A percentile compares a stretch with the other conserved stretches of the same genome.
phyloP scores from a whole-genome alignment of 2,329 filamentous ascomycete species.

The Talaromyces sp. region DNA sequence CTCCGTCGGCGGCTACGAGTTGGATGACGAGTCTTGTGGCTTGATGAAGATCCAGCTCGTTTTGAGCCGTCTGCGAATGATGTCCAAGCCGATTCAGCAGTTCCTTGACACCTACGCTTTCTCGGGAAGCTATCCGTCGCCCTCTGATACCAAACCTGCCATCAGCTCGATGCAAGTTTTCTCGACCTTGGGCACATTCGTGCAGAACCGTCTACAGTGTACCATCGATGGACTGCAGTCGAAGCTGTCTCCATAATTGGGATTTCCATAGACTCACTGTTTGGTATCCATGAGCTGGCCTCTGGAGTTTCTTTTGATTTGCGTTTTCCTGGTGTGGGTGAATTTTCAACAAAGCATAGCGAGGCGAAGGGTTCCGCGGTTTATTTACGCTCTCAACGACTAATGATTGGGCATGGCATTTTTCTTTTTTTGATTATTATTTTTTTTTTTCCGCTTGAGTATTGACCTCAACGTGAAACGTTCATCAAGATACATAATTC shows the following conservation, averaged over 20 bases:
- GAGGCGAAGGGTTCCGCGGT: not conserved
- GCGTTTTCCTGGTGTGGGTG: not conserved
- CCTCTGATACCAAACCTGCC: slow-evolving; percentile 5
- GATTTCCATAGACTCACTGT: not conserved
- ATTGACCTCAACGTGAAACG: not conserved
- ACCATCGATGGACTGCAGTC: slow-evolving; percentile 11
- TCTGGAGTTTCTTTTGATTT: not conserved
- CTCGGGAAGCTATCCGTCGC: not conserved
- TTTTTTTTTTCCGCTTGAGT: not conserved
- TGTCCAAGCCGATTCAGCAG: slow-evolving; percentile 10
- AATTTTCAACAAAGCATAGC: slow-evolving; percentile 2
- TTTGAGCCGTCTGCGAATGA: slow-evolving; percentile 10
- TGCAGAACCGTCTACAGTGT: slow-evolving; percentile 6
- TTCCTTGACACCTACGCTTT: slow-evolving; percentile 4
- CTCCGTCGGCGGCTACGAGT: slow-evolving; percentile 10
- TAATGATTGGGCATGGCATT: not conserved
- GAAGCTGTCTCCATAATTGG: not conserved
- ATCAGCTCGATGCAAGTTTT: slow-evolving; percentile 6
- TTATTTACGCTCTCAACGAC: not conserved
- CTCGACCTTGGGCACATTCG: slow-evolving; percentile 9
- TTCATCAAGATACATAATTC: not conserved
- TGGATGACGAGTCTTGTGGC: slow-evolving; percentile 11
- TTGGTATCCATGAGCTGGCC: not conserved
- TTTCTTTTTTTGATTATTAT: not conserved
- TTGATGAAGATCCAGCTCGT: slow-evolving; percentile 12